A percentile compares a stretch with the other conserved stretches of the same genome.
phyloP scores from a whole-genome alignment of 2,329 filamentous ascomycete species.

The Ascosphaera apis region DNA sequence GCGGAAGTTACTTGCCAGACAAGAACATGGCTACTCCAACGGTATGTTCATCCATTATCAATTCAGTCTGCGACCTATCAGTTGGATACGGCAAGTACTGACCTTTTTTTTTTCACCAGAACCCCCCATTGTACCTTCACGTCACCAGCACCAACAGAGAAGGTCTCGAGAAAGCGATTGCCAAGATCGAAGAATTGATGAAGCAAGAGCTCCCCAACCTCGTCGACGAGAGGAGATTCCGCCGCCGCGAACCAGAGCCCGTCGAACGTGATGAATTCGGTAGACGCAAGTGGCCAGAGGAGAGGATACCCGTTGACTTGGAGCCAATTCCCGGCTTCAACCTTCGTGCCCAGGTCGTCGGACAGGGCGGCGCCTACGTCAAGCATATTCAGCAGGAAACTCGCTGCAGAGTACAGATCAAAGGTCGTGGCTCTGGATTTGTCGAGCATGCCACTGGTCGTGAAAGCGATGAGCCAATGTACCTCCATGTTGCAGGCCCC shows the following conservation, averaged over 20 bases:
- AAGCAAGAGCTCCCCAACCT: conserved; percentile 87
- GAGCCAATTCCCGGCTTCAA: conserved; percentile 91
- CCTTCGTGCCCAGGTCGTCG: conserved; percentile 83
- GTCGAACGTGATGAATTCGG: conserved; percentile 82
- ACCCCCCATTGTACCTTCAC: conserved; percentile 82
- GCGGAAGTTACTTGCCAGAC: conserved; percentile 89
- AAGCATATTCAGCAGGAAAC: conserved; percentile 97
- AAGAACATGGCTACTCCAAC: conserved; percentile 89
- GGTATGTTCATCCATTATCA: conserved; percentile 41
- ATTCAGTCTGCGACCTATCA: neutral
- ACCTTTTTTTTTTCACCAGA: conserved; percentile 27
- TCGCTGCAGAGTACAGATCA: conserved; percentile 90
- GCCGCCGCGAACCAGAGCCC: conserved; percentile 54
- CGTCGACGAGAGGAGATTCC: conserved; percentile 82
- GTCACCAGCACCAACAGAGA: conserved; percentile 81
- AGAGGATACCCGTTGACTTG: conserved; percentile 74
- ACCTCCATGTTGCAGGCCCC: conserved; percentile 84
- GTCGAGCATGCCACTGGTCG: conserved; percentile 68
- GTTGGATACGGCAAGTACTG: neutral
- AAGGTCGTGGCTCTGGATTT: conserved; percentile 85
- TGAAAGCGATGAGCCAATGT: conserved; percentile 94
- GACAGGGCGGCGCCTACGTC: conserved; percentile 80
- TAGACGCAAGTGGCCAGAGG: conserved; percentile 97
- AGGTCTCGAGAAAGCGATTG: conserved; percentile 71
- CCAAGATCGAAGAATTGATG: conserved; percentile 84